These are phyloP conservation scores for Paramecium sonneborni DNA, from an alignment of 73 alveolate genomes.

Conservation along the genomic window DNA sequence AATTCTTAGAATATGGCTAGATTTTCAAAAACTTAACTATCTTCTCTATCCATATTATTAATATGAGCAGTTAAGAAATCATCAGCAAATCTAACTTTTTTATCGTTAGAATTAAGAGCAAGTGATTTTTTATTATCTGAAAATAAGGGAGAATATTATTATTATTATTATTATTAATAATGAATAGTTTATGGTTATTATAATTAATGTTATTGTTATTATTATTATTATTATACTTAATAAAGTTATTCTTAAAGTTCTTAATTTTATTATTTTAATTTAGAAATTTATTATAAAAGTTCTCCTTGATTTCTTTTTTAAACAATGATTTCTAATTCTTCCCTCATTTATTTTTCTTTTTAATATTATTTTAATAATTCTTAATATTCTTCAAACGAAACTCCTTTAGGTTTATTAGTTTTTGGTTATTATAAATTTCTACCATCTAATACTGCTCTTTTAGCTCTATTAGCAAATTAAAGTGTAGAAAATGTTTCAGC, in stretches of 20 bases:
- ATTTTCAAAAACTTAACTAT: slow-evolving; percentile 59
- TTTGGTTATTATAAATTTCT: slow-evolving; percentile 50
- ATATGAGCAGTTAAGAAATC: slow-evolving; percentile 52
- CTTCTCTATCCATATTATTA: slow-evolving; percentile 57
- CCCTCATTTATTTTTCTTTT: slow-evolving; percentile 58
- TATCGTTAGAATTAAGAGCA: slow-evolving; percentile 33
- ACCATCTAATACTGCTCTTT: slow-evolving; percentile 70
- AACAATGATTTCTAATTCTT: slow-evolving; percentile 51
- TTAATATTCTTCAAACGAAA: slow-evolving; percentile 53
- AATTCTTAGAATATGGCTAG: slow-evolving; percentile 59
- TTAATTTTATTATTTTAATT: slow-evolving; percentile 59
- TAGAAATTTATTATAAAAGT: neutral
- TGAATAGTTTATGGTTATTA: neutral
- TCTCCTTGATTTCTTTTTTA: slow-evolving; percentile 57
- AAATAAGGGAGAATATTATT: neutral
- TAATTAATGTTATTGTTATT: neutral
- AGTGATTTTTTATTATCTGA: slow-evolving; percentile 38
- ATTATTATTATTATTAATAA: neutral
- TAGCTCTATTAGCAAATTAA: slow-evolving; percentile 65
- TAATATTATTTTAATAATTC: slow-evolving; percentile 59
- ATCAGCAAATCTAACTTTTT: slow-evolving; percentile 65
- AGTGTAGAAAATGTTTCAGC: slow-evolving; percentile 76
- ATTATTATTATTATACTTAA: neutral
- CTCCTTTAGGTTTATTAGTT: slow-evolving; percentile 23
- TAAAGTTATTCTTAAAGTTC: slow-evolving; percentile 14